phyloP scores from a whole-genome alignment of 345 rosid genomes.

The Physaria fendleri region DNA sequence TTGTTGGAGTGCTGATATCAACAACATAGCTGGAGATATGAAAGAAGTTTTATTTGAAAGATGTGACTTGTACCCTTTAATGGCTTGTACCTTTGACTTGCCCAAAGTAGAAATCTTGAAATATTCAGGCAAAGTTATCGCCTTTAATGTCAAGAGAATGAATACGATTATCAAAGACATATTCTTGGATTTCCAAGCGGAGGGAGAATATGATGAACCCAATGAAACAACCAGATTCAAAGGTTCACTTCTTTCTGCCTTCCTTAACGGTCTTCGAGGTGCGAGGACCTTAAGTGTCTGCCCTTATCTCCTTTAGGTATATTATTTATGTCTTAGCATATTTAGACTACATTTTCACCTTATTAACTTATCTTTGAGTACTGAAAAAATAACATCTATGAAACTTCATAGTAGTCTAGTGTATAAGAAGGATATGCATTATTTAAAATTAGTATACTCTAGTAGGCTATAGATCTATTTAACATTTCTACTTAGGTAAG shows the following conservation, averaged over 20 bases:
- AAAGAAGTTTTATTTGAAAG: not conserved
- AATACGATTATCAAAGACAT: not conserved
- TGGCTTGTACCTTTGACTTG: not conserved
- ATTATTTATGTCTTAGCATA: not conserved
- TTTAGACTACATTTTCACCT: not conserved
- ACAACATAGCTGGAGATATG: not conserved
- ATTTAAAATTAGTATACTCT: no score
- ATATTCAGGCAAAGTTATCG: not conserved
- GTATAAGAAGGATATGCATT: not conserved
- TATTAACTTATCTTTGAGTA: not conserved
- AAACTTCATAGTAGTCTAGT: not conserved
- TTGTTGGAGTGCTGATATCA: conserved; percentile 29
- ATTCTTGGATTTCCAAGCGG: not conserved
- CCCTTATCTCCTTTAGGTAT: conserved; percentile 8
- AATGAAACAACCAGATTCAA: not conserved
- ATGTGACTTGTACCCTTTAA: not conserved
- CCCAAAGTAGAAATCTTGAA: not conserved
- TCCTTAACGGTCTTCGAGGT: conserved; percentile 1
- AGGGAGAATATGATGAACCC: not conserved
- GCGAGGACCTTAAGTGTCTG: not conserved
- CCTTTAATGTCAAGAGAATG: not conserved
- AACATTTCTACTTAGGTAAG: no score
- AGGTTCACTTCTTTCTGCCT: not conserved
- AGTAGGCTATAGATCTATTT: no score
- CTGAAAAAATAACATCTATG: not conserved